These are phyloP conservation scores for Epichloe sylvatica DNA, from an alignment of 2,329 filamentous ascomycete species.

Conservation along the genomic window DNA sequence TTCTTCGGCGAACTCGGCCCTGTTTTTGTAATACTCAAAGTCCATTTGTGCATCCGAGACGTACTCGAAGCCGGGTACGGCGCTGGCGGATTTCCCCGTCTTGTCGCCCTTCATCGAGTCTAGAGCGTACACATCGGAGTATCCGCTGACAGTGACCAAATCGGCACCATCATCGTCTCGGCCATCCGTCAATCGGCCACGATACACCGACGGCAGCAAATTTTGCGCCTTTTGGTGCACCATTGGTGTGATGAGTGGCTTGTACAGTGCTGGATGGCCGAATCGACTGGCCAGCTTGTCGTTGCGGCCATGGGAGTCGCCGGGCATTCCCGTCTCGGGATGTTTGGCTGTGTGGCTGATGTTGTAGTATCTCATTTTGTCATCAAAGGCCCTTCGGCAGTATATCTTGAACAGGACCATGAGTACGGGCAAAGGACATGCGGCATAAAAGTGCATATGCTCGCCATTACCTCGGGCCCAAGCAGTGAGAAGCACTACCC, in stretches of 20 bases:
- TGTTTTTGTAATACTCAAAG: conserved; percentile 83
- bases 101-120: conserved; percentile 55
- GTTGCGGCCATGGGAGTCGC: conserved; percentile 40
- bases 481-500: conserved; percentile 63
- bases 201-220: conserved; percentile 72
- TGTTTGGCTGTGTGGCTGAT: conserved; percentile 42
- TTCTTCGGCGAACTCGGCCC: conserved; percentile 74
- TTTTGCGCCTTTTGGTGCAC: conserved; percentile 84
- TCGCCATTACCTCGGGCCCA: conserved; percentile 52
- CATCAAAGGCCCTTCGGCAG: conserved; percentile 63
- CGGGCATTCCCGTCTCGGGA: conserved; percentile 27
- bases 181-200: conserved; percentile 59
- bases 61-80: conserved; percentile 68
- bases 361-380: conserved; percentile 67
- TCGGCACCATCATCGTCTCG: conserved; percentile 45
- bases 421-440: conserved; percentile 64
- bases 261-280: conserved; percentile 82
- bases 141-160: conserved; percentile 48
- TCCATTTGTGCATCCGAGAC: conserved; percentile 78
- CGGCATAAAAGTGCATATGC: conserved; percentile 48
- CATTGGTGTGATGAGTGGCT: conserved; percentile 85
- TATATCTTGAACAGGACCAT: conserved; percentile 77
- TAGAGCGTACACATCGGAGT: conserved; percentile 70
- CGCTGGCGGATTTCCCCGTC: conserved; percentile 30
- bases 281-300: conserved; percentile 67